Conservation (phyloP, 2,329 filamentous ascomycete genomes). For the Berkeleyomyces basicola region DNA sequence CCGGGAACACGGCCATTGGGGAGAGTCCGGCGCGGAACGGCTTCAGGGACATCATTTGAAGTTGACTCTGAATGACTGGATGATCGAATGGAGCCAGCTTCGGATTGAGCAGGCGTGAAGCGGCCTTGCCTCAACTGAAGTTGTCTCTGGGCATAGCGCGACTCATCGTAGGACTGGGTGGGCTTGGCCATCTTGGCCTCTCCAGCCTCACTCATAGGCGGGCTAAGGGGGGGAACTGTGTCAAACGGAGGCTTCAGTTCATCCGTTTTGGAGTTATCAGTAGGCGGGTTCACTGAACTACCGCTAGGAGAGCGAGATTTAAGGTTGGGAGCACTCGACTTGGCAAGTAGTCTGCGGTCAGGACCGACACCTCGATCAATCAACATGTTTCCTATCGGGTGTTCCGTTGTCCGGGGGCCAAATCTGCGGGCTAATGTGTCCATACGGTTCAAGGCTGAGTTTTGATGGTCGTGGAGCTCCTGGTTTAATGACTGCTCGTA, state of each 20-base stretch:
- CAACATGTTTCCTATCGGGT: conserved; percentile 29
- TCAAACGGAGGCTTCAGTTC: conserved; percentile 21
- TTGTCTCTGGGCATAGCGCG: conserved; percentile 68
- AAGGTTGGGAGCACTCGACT: conserved; percentile 53
- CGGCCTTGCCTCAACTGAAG: conserved; percentile 63
- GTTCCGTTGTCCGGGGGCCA: conserved; percentile 35
- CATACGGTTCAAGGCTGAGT: conserved; percentile 57
- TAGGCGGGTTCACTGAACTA: conserved; percentile 4
- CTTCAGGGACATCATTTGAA: background rate
- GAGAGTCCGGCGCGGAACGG: background rate
- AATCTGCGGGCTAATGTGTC: conserved; percentile 56
- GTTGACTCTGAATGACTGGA: conserved; percentile 8
- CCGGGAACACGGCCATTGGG: conserved; percentile 6
- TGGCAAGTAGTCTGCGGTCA: conserved; percentile 31
- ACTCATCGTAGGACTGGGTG: conserved; percentile 61
- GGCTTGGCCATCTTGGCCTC: conserved; percentile 70
- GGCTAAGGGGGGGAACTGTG: conserved; percentile 26
- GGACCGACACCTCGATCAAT: conserved; percentile 27
- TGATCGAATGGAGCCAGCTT: conserved; percentile 4
- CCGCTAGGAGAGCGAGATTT: conserved; percentile 9
- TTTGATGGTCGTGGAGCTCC: conserved; percentile 65
- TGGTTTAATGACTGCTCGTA: conserved; percentile 74
- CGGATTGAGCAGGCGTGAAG: conserved; percentile 38
- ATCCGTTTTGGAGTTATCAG: conserved; percentile 15
- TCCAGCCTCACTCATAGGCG: conserved; percentile 54